Evolutionary conservation across 2,329 filamentous ascomycete genomes (phyloP), one percentile per base, ranked within the genome.

Genomic region (Pyrenochaeta sp.): DNA sequence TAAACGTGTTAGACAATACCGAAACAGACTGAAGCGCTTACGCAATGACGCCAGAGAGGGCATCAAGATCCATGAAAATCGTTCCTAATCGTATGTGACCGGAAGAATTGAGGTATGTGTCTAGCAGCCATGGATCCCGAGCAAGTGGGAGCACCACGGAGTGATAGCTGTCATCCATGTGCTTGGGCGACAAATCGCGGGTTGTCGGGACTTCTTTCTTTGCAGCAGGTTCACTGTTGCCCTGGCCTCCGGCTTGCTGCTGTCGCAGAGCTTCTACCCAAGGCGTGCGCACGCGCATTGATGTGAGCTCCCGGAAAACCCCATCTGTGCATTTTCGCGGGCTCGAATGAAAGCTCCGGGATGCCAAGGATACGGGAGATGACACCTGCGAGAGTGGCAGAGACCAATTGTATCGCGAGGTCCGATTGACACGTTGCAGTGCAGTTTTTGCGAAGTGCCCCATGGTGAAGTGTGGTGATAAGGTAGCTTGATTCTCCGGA

Each of bases 1-100:
- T 53, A 64, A 56, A 58, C 29, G 21, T n/a, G 20, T 10, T 20
- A n/a, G 28, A 23, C 13, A 22, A 30, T 32, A 35, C 29, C 24
- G 48, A 84, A 55, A 84, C 83, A 48, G 84, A 86, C 66, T 88
- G 34, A 86, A 13, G 41, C 35, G 46, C 63, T 61, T 62, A 68
- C 51, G 88, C 87, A 42, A 92, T 82, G 32, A 91, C 82, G 7
- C 89, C 88, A 1, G 87, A 87, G 6, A 92, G 72, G 0, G 88
- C 88, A 69, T 92, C 88, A 2, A 92, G 78, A 51, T 92, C 88
- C 87, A 91, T 91, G 49, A 92, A 83, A 11, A 92, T 74, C 0
- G 87, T 85, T 0, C 88, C 88, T 6, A 91, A 77, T 39, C 77
- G 79, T 55, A 92, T 87, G 56, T 90, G 86, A 0, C 88, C 88